Conservation (phyloP, 768 basidiomycete species). For the Rhodosporidiobolus odoratus region DNA sequence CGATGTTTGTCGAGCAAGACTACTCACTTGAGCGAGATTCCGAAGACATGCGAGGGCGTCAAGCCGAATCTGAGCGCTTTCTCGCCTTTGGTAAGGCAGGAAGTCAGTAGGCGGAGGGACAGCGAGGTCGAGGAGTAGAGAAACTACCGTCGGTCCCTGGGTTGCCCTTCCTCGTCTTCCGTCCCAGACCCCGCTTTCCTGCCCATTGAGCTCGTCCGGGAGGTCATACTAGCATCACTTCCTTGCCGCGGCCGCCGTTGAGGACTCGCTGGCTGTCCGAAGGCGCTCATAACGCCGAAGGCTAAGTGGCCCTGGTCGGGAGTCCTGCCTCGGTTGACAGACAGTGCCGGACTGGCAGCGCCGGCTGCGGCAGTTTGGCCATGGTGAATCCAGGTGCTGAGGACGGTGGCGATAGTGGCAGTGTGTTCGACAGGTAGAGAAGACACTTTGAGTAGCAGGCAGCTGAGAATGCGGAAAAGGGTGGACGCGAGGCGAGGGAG, state of each 20-base stretch:
- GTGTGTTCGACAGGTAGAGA: neutral
- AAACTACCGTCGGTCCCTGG: conserved; percentile 3
- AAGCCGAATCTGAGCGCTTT: conserved; percentile 10
- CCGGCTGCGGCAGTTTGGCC: neutral
- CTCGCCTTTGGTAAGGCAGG: neutral
- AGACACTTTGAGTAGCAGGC: neutral
- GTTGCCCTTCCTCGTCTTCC: conserved; percentile 1
- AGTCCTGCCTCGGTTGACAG: neutral
- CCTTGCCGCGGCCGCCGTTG: neutral
- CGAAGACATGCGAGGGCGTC: conserved; percentile 26
- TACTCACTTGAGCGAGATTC: conserved; percentile 1
- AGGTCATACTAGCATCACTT: neutral
- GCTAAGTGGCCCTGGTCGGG: neutral
- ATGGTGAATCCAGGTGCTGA: conserved; percentile 17
- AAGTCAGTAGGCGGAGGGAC: too few species aligned
- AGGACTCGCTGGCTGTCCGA: neutral
- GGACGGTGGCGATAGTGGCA: neutral
- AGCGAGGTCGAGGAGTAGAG: too few species aligned
- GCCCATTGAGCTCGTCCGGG: neutral
- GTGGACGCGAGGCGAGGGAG: conserved; percentile 20
- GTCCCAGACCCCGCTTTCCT: conserved; percentile 6
- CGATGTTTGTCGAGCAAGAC: neutral
- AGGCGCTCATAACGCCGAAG: conserved; percentile 31
- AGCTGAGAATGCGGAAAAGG: conserved; percentile 21
- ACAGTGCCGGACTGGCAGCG: neutral